Percentiles rank a stretch among this genome's conserved stretches.
Conservation (phyloP, 805 yeast species). For the Metschnikowia vanudenii region DNA sequence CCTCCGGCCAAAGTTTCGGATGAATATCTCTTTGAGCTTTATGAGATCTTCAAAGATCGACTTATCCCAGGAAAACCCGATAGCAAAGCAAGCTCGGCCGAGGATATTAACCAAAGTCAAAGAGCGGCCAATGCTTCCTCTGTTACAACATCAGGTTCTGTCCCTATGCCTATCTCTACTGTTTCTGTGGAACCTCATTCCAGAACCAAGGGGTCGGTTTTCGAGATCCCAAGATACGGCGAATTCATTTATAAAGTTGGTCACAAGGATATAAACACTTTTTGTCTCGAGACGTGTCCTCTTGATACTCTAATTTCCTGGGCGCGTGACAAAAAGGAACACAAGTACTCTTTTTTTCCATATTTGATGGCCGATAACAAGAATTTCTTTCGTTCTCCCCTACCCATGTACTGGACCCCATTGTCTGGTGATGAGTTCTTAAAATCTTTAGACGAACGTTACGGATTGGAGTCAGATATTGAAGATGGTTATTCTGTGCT, state of each 20-base stretch:
- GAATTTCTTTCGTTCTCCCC: constrained; percentile 27
- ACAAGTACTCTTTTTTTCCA: constrained; percentile 26
- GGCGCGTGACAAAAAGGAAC: constrained; percentile 17
- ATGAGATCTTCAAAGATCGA: constrained; percentile 31
- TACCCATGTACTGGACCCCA: constrained; percentile 43
- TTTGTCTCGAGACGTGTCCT: constrained; percentile 4
- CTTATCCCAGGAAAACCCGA: constrained; percentile 11
- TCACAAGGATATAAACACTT: neutral
- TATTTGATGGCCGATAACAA: constrained; percentile 28
- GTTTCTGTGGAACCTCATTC: constrained; percentile 8
- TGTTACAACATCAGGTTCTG: neutral
- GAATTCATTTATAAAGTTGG: constrained; percentile 12
- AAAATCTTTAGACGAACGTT: constrained; percentile 22
- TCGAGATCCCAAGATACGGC: constrained; percentile 15
- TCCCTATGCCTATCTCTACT: neutral
- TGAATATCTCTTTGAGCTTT: constrained; percentile 32
- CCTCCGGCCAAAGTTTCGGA: constrained; percentile 31
- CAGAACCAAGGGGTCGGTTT: constrained; percentile 7
- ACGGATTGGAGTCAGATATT: constrained; percentile 26
- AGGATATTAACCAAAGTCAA: neutral
- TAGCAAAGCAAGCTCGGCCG: neutral
- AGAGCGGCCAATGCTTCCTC: neutral
- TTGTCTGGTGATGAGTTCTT: constrained; percentile 28
- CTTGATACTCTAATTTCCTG: constrained; percentile 14
- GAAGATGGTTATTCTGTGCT: constrained; percentile 33